phyloP scores from a whole-genome alignment of 176 grass and related monocot species.

The Thalia dealbata region DNA sequence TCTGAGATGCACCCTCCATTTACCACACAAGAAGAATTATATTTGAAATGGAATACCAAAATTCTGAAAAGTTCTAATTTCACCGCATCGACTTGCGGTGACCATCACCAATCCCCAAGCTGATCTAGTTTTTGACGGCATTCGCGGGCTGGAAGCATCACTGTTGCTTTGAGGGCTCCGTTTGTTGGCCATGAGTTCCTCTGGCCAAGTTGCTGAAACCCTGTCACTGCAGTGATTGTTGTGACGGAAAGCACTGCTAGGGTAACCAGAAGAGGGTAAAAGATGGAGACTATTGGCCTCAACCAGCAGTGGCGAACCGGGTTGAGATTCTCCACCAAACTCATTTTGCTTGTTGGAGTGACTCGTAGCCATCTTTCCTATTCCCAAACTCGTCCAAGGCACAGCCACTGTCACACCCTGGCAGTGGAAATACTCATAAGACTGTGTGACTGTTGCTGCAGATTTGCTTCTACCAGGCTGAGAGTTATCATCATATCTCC shows the following conservation, averaged over 20 bases:
- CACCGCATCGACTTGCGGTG: constrained; percentile 62
- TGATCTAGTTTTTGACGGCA: constrained; percentile 38
- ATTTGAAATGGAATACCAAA: constrained; percentile 80
- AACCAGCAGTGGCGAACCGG: neutral
- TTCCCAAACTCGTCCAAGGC: constrained; percentile 39
- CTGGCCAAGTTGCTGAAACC: constrained; percentile 71
- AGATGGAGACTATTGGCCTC: constrained; percentile 14
- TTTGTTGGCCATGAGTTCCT: constrained; percentile 70
- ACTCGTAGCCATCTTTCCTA: constrained; percentile 14
- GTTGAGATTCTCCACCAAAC: constrained; percentile 20
- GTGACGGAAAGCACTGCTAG: constrained; percentile 16
- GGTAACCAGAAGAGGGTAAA: constrained; percentile 9
- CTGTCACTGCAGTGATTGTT: constrained; percentile 39
- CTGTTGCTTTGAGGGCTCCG: constrained; percentile 34
- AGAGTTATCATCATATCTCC: constrained; percentile 51
- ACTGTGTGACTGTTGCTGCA: constrained; percentile 33
- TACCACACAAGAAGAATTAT: constrained; percentile 18
- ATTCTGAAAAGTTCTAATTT: constrained; percentile 91
- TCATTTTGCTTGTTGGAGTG: constrained; percentile 32
- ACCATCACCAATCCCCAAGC: constrained; percentile 81
- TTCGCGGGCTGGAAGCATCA: constrained; percentile 25
- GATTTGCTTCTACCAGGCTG: constrained; percentile 42
- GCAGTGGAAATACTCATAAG: constrained; percentile 80
- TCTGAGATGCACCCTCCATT: neutral
- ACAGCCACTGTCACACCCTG: constrained; percentile 64